Percentiles rank a stretch among this genome's conserved stretches.
phyloP scores from a whole-genome alignment of 2,329 filamentous ascomycete genomes.

The Sarocladium strictum region DNA sequence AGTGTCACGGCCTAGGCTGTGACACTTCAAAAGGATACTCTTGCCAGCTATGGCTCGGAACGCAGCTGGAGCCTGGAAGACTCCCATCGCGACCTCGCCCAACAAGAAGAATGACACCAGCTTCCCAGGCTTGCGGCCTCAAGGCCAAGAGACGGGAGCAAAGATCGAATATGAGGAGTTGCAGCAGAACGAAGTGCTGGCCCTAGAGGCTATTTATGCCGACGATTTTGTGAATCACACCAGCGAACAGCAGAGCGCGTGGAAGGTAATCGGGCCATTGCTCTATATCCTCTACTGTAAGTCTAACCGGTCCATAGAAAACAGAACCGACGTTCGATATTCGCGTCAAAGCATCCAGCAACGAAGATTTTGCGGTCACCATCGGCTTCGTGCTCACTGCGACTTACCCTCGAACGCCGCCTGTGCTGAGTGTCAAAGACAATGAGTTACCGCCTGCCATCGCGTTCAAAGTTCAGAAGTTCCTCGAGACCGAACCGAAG shows the following conservation, averaged over 20 bases:
- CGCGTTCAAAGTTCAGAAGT: slow-evolving; percentile 62
- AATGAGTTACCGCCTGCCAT: slow-evolving; percentile 63
- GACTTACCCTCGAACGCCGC: slow-evolving; percentile 83
- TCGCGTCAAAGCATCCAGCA: slow-evolving; percentile 65
- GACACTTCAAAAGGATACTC: slow-evolving; percentile 26
- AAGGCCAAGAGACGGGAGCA: slow-evolving; percentile 32
- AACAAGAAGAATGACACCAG: slow-evolving; percentile 40
- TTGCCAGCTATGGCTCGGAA: slow-evolving; percentile 47
- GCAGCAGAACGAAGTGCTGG: slow-evolving; percentile 83
- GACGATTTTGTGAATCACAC: slow-evolving; percentile 79
- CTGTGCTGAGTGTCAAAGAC: slow-evolving; percentile 63
- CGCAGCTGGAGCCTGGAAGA: slow-evolving; percentile 41
- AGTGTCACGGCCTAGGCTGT: slow-evolving; percentile 50
- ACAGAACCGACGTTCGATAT: slow-evolving; percentile 80
- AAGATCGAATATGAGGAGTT: slow-evolving; percentile 71
- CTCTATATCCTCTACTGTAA: too few relatives aligned
- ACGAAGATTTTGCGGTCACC: slow-evolving; percentile 64
- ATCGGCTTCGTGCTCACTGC: slow-evolving; percentile 79
- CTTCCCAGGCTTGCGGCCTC: slow-evolving; percentile 45
- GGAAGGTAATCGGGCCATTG: too few relatives aligned
- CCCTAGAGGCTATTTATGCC: slow-evolving; percentile 79
- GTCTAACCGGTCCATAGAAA: too few relatives aligned
- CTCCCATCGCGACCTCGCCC: slow-evolving; percentile 26
- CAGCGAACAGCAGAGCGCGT: slow-evolving; percentile 64
- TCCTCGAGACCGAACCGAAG: slow-evolving; percentile 52